Conservation (phyloP, 257 asterid genomes). For the Rhazya stricta region DNA sequence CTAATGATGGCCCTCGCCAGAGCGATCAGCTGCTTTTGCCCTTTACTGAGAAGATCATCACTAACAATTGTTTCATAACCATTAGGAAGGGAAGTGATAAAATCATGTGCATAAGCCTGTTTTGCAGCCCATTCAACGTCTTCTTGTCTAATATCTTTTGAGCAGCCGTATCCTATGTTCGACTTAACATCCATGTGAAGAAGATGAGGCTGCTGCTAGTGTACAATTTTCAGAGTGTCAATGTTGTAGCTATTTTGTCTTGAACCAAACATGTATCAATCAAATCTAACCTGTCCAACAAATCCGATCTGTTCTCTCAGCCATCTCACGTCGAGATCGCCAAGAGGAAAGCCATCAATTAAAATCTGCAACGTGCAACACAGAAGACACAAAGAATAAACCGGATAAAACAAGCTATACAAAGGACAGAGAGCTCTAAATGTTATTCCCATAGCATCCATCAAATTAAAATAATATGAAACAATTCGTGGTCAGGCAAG, state of each 20-base stretch:
- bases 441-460: background rate
- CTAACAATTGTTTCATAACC: slow-evolving; percentile 88
- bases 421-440: background rate
- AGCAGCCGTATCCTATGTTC: slow-evolving; percentile 85
- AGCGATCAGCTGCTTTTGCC: slow-evolving; percentile 69
- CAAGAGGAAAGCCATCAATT: slow-evolving; percentile 66
- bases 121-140: slow-evolving; percentile 88
- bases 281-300: slow-evolving; percentile 77
- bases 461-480: background rate
- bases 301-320: slow-evolving; percentile 87
- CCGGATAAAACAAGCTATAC: background rate
- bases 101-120: slow-evolving; percentile 87
- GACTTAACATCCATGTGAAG: slow-evolving; percentile 80
- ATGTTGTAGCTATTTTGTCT: background rate
- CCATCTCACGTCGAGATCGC: slow-evolving; percentile 65
- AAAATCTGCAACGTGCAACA: slow-evolving; percentile 46
- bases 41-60: slow-evolving; percentile 95
- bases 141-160: slow-evolving; percentile 54
- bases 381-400: background rate
- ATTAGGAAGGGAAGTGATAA: slow-evolving; percentile 64
- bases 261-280: background rate
- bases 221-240: slow-evolving; percentile 9
- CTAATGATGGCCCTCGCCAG: slow-evolving; percentile 63
- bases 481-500: background rate
- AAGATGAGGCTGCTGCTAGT: slow-evolving; percentile 75